These are phyloP conservation scores for Rhododendron vialii DNA, from an alignment of 148 eudicot genomes.

Conservation along the genomic window DNA sequence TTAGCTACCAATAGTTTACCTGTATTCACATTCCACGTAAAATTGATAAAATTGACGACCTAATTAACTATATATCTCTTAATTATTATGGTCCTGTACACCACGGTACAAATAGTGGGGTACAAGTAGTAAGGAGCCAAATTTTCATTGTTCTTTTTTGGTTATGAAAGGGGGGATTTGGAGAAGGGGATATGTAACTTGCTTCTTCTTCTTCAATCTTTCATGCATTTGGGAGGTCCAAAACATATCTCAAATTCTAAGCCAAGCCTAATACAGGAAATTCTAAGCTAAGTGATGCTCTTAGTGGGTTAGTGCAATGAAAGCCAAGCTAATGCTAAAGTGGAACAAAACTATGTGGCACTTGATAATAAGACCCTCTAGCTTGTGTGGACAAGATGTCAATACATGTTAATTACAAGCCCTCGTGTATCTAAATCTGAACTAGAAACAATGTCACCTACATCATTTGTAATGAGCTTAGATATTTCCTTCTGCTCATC, in stretches of 20 bases:
- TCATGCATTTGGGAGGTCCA: neutral
- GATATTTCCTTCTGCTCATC: slow-evolving; percentile 85
- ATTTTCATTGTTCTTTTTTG: neutral
- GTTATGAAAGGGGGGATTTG: neutral
- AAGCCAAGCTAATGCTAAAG: neutral
- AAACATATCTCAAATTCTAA: neutral
- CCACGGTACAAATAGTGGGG: neutral
- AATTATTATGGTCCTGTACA: neutral
- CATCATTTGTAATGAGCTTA: slow-evolving; percentile 60
- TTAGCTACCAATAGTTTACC: neutral
- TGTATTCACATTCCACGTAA: neutral
- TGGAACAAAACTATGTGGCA: neutral
- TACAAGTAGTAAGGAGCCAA: neutral
- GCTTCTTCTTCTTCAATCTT: neutral
- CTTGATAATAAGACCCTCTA: neutral
- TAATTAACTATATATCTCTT: neutral
- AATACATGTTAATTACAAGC: neutral
- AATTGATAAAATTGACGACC: neutral
- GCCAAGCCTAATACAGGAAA: neutral
- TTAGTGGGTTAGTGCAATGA: neutral
- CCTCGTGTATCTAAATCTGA: neutral
- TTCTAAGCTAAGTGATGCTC: neutral
- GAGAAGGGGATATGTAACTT: neutral
- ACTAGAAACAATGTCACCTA: slow-evolving; percentile 22
- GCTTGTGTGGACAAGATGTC: neutral